Base-by-base conservation (phyloP, 371 early-diverging fungal genomes). In the Aphelidium insulamus region DNA sequence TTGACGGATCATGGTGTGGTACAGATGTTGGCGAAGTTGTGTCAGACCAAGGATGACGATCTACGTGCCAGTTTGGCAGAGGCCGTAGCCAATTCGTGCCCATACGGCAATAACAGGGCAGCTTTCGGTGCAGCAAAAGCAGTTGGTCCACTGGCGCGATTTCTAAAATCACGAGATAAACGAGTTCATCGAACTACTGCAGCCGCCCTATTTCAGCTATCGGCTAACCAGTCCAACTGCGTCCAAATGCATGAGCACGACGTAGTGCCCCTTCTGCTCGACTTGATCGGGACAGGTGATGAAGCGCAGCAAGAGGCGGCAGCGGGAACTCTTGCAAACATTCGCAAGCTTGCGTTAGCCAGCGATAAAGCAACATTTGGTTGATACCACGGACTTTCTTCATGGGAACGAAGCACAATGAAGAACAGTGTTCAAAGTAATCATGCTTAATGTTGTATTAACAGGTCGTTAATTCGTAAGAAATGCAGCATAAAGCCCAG, bases 1-100 rank as follows among this genome's bases (percentile, higher is more conserved):
- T 62, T 66, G 9, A 63, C 67, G n/a, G 67, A 66, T 40, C 67
- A 66, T 40, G 64, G 64, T 1, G 64, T 66, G 6, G 64, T 66
- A 1, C 62, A 58, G 4, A 59, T 63, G 62, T 53, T 66, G 7
- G 60, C 54, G 14, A 63, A 63, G 31, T 48, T 66, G 23, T 54
- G 59, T 26, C 52, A 52, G 39, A 57, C 57, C 8, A 47, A 52
- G 2, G 55, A 60, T 40, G 62, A 63, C 34, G 49, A 54, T 28
- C 49, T 66, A 21, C 50, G 63, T 4, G 55, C 53, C 33, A 60
- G 62, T 34, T 42, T 66, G 8, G 48, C 58, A 5, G 62, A 61
- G 37, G 64, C 67, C 2, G 52, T 66, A 28, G 64, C 64, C 9
- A 30, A 59, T 16, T 66, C 64, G 44, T 66, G 66, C 41, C 61